A percentile compares a stretch with the other conserved stretches of the same genome.
These are phyloP conservation scores for Athelia sp. DNA, from an alignment of 1,284 basidiomycete genomes.

Conservation along the genomic window DNA sequence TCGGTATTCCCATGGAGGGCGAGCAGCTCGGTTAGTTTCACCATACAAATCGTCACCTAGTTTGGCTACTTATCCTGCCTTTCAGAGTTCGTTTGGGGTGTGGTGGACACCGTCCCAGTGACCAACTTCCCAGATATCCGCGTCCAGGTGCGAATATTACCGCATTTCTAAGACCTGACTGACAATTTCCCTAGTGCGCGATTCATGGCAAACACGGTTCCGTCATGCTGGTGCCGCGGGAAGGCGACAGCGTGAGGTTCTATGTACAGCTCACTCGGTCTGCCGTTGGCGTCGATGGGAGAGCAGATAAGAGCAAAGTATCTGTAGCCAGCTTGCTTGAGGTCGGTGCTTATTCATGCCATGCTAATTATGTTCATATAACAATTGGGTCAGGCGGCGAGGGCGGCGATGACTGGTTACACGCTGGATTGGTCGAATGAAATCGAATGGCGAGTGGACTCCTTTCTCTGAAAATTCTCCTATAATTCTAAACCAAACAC, in stretches of 20 bases:
- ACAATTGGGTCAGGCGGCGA: constrained; percentile 45
- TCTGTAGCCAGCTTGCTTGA: constrained; percentile 59
- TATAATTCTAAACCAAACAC: too few species aligned
- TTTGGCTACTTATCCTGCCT: background rate
- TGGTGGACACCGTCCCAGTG: constrained; percentile 63
- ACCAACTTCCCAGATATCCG: constrained; percentile 84
- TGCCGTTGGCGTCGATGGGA: constrained; percentile 45
- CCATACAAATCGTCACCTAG: background rate
- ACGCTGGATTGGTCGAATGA: constrained; percentile 49
- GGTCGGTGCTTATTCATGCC: constrained; percentile 27
- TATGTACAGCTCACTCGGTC: constrained; percentile 69
- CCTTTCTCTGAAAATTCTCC: too few species aligned
- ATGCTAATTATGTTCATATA: background rate
- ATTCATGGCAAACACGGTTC: constrained; percentile 60
- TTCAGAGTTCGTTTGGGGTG: constrained; percentile 73
- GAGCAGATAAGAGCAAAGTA: constrained; percentile 57
- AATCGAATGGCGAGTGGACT: constrained; percentile 70
- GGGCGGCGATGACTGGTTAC: constrained; percentile 67
- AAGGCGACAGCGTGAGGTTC: constrained; percentile 64
- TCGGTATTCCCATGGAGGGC: constrained; percentile 71
- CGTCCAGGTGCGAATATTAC: too few species aligned
- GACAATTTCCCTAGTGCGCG: too few species aligned
- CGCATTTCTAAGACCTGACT: too few species aligned
- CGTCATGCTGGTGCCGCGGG: constrained; percentile 75
- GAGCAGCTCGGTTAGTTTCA: constrained; percentile 49